These are phyloP conservation scores for Candida sanyaensis DNA, from an alignment of 1,139 yeast species.

Conservation along the genomic window DNA sequence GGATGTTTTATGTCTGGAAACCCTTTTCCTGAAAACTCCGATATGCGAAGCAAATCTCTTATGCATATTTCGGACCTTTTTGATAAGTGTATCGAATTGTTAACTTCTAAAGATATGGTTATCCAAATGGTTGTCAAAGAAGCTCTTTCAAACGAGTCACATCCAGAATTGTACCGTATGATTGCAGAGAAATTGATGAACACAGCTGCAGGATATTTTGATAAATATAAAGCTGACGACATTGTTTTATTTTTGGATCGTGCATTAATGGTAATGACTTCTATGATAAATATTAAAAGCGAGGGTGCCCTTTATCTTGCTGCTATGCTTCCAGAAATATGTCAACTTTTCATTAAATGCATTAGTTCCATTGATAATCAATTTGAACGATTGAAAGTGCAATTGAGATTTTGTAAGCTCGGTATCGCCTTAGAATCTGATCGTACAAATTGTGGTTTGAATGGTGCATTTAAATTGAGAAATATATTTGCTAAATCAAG, in stretches of 20 bases:
- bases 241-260: constrained; percentile 42
- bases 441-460: constrained; percentile 37
- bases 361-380: constrained; percentile 34
- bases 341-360: constrained; percentile 32
- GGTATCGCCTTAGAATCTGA: constrained; percentile 50
- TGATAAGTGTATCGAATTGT: constrained; percentile 50
- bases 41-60: constrained; percentile 27
- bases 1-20: constrained; percentile 49
- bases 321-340: constrained; percentile 34
- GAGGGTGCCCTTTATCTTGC: constrained; percentile 42
- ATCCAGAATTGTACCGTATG: constrained; percentile 43
- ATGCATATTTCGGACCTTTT: constrained; percentile 44
- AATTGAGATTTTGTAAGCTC: constrained; percentile 61
- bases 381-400: constrained; percentile 47
- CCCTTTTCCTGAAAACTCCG: constrained; percentile 26
- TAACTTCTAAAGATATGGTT: constrained; percentile 52
- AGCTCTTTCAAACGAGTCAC: constrained; percentile 47
- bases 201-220: constrained; percentile 27
- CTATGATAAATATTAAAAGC: constrained; percentile 37
- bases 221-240: constrained; percentile 29
- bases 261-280: constrained; percentile 36
- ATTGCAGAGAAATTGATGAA: constrained; percentile 34
- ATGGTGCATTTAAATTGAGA: constrained; percentile 61
- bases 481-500: constrained; percentile 61
- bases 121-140: constrained; percentile 49